Evolutionary conservation across 1,139 yeast genomes (phyloP).

Genomic region (Yamadazyma atmosphaerica): DNA sequence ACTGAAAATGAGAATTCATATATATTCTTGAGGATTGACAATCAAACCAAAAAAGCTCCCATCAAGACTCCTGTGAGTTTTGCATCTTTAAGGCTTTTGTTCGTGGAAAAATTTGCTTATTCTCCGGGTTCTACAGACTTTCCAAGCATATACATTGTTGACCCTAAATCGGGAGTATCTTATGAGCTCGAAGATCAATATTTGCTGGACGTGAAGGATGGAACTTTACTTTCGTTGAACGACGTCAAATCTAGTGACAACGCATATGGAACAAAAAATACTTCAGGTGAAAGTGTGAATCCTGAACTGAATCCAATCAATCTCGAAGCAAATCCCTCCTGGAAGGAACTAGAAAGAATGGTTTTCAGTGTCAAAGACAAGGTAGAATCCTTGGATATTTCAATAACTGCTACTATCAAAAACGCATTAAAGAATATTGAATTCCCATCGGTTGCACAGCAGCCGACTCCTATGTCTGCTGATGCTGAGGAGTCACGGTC

Average conservation of each 20-base stretch:
- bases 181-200: conserved; percentile 80
- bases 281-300: neutral
- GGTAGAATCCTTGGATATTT: conserved; percentile 9
- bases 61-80: conserved; percentile 54
- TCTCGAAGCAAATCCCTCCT: neutral
- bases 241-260: conserved; percentile 25
- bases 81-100: conserved; percentile 67
- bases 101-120: conserved; percentile 85
- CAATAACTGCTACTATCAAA: conserved; percentile 8
- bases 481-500: neutral
- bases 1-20: conserved; percentile 9
- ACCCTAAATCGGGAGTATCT: conserved; percentile 55
- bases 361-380: conserved; percentile 8
- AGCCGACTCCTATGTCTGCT: conserved; percentile 3
- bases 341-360: conserved; percentile 8
- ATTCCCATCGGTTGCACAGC: conserved; percentile 5
- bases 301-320: neutral
- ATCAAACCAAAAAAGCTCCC: conserved; percentile 60
- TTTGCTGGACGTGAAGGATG: conserved; percentile 56
- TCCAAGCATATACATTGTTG: conserved; percentile 81
- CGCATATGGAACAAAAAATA: neutral
- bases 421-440: conserved; percentile 11
- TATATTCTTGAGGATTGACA: conserved; percentile 58
- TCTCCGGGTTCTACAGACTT: conserved; percentile 70
- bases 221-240: conserved; percentile 59